phyloP scores from a whole-genome alignment of 345 rosid genomes.

The Euphorbia peplus region DNA sequence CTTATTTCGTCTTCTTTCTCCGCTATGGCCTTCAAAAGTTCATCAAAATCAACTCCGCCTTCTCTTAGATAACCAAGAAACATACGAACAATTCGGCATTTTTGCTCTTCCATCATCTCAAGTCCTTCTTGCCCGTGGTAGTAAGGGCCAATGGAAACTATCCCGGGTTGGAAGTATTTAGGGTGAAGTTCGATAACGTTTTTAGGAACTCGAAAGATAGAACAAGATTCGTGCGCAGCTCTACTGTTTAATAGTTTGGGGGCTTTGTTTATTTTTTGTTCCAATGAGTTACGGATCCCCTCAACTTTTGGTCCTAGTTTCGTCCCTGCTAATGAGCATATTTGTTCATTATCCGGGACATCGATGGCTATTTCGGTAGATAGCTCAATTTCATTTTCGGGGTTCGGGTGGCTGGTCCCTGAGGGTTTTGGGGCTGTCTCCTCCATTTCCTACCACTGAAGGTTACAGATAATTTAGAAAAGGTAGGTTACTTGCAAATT shows the following conservation, averaged over 20 bases:
- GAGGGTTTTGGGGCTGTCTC: too few relatives aligned
- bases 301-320: too few relatives aligned
- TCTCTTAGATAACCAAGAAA: background rate
- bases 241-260: constrained; percentile 31
- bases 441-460: too few relatives aligned
- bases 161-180: constrained; percentile 35
- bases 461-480: too few relatives aligned
- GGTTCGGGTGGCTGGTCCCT: too few relatives aligned
- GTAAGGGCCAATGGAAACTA: constrained; percentile 48
- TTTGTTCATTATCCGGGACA: constrained; percentile 8
- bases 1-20: background rate
- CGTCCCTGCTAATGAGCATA: too few relatives aligned
- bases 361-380: background rate
- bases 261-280: constrained; percentile 6
- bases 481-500: too few relatives aligned
- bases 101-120: constrained; percentile 50
- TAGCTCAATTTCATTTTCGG: background rate
- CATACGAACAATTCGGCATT: constrained; percentile 2
- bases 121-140: constrained; percentile 37
- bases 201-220: constrained; percentile 43
- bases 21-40: background rate
- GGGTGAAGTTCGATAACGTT: too few relatives aligned
- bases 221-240: constrained; percentile 36
- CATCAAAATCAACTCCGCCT: background rate
- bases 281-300: constrained; percentile 19